These are phyloP conservation scores for Verticillium albo-atrum DNA, from an alignment of 2,329 filamentous ascomycete genomes.

Conservation along the genomic window DNA sequence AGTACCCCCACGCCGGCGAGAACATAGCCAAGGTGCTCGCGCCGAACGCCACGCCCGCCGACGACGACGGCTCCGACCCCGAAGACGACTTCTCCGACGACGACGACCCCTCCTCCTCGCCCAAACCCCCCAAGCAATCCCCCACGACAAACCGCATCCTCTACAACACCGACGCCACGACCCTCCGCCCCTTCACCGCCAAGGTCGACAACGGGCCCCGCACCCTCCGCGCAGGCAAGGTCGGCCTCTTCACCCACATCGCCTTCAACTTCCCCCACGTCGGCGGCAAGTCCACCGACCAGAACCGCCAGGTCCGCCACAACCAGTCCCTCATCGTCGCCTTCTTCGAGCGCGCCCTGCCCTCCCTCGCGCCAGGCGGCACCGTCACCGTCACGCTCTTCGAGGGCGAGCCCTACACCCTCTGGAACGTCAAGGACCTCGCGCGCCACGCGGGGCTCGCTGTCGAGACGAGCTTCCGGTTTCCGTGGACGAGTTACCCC, in stretches of 20 bases:
- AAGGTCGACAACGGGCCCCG: constrained; percentile 4
- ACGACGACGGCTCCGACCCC: constrained; percentile 4
- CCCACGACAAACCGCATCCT: constrained; percentile 39
- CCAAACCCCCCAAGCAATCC: background rate
- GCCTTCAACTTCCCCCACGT: constrained; percentile 98
- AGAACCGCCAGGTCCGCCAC: constrained; percentile 88
- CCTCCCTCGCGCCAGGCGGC: constrained; percentile 49
- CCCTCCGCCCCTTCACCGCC: constrained; percentile 45
- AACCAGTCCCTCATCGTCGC: constrained; percentile 77
- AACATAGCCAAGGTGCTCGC: constrained; percentile 49
- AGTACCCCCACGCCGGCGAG: constrained; percentile 67
- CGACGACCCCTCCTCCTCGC: constrained; percentile 6
- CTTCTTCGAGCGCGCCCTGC: constrained; percentile 57
- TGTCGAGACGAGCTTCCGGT: constrained; percentile 66
- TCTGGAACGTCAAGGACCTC: constrained; percentile 92
- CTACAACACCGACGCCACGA: constrained; percentile 65
- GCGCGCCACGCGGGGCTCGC: constrained; percentile 71
- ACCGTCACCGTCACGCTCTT: constrained; percentile 79
- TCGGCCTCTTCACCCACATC: constrained; percentile 63
- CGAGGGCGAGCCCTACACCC: constrained; percentile 87
- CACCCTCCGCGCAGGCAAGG: constrained; percentile 11
- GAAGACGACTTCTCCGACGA: background rate
- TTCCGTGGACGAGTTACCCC: constrained; percentile 63
- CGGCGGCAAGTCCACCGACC: constrained; percentile 85
- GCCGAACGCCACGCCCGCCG: background rate